Evolutionary conservation across 148 eudicot species (phyloP).

Genomic region (Persicaria maculosa): DNA sequence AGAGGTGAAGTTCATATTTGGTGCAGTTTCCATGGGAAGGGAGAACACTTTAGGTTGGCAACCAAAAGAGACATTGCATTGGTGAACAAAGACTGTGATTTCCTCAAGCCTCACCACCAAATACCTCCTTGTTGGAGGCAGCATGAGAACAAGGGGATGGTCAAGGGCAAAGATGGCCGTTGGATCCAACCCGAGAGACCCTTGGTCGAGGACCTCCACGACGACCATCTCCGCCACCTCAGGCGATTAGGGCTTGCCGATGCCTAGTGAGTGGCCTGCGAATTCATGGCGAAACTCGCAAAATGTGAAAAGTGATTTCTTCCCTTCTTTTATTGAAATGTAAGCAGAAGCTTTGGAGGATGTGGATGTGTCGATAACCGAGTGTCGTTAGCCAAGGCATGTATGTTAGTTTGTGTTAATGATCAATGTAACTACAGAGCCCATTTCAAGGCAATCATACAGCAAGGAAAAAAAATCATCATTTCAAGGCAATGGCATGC

Average conservation of each 20-base stretch:
- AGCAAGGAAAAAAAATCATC: background rate
- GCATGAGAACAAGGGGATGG: conserved; percentile 55
- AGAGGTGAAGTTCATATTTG: background rate
- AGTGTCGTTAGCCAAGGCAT: background rate
- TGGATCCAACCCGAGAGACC: conserved; percentile 52
- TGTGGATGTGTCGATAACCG: background rate
- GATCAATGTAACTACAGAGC: background rate
- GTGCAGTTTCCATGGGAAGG: conserved; percentile 52
- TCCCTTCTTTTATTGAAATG: background rate
- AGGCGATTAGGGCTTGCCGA: conserved; percentile 20
- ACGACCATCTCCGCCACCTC: conserved; percentile 35
- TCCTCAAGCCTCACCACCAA: conserved; percentile 40
- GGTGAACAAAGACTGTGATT: conserved; percentile 55
- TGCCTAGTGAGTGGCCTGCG: background rate
- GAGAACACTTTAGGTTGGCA: conserved; percentile 31
- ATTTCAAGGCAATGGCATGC: background rate
- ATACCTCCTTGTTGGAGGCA: conserved; percentile 62
- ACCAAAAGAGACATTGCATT: conserved; percentile 48
- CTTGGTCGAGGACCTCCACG: conserved; percentile 38
- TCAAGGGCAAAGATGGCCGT: conserved; percentile 39
- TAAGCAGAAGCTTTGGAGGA: background rate
- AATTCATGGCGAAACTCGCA: background rate
- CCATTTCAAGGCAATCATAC: background rate
- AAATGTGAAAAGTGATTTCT: background rate
- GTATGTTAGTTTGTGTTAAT: background rate